phyloP scores from a whole-genome alignment of 179 eudicot genomes.

The Heliamphora ciliata region DNA sequence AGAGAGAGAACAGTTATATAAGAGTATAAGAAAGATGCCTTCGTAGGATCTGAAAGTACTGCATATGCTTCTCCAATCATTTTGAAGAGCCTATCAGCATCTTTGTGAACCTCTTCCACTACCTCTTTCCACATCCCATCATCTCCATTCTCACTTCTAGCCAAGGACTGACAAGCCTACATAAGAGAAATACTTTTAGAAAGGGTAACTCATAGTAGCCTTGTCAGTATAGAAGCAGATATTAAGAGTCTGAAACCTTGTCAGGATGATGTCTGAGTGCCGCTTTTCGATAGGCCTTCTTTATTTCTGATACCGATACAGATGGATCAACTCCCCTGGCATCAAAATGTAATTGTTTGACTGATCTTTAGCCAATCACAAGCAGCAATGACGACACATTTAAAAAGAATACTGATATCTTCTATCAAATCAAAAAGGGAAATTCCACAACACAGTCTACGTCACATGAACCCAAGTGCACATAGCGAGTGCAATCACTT shows the following conservation, averaged over 20 bases:
- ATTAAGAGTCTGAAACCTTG: conserved; percentile 47
- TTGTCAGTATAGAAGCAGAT: conserved; percentile 11
- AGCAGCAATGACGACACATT: not conserved
- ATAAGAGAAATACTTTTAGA: conserved; percentile 14
- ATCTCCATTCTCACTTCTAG: conserved; percentile 72
- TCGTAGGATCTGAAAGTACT: conserved; percentile 77
- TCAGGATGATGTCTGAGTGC: conserved; percentile 98
- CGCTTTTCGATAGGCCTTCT: conserved; percentile 93
- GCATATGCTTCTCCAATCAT: conserved; percentile 97
- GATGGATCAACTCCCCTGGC: conserved; percentile 74
- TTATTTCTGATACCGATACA: conserved; percentile 67
- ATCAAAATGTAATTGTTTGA: conserved; percentile 13
- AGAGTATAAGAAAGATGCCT: conserved; percentile 34
- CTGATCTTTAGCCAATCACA: not conserved
- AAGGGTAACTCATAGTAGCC: not conserved
- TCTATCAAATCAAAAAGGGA: not conserved
- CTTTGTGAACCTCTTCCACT: conserved; percentile 67
- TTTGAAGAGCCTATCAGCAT: conserved; percentile 87
- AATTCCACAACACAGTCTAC: not conserved
- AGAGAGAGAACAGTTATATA: not conserved
- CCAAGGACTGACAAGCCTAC: conserved; percentile 75
- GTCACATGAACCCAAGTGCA: not conserved
- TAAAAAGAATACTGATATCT: not conserved
- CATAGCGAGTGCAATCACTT: not conserved
- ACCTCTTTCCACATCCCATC: conserved; percentile 84